phyloP scores from a whole-genome alignment of 768 basidiomycete genomes.

The Termitomyces sp. region DNA sequence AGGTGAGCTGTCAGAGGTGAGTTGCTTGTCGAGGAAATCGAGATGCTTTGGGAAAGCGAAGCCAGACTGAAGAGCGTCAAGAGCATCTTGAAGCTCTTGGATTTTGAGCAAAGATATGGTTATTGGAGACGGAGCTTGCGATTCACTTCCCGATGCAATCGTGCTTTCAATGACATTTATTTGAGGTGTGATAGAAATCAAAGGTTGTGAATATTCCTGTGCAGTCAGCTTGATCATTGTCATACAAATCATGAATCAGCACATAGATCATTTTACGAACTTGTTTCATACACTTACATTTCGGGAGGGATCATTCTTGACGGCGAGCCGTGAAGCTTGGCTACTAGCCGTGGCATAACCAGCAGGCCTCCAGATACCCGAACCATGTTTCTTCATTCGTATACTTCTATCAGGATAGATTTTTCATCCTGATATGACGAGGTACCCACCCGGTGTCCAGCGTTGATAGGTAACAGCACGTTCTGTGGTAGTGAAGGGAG shows the following conservation, averaged over 20 bases:
- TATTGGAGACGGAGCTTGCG: background rate
- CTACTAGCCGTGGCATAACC: constrained; percentile 6
- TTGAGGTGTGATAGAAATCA: background rate
- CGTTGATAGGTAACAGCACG: background rate
- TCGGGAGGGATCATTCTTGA: background rate
- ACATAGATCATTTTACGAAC: background rate
- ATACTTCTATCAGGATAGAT: background rate
- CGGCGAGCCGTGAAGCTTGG: constrained; percentile 6
- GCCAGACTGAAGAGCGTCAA: background rate
- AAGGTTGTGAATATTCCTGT: background rate
- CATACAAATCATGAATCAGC: background rate
- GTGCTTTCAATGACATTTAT: background rate
- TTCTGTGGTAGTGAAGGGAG: background rate
- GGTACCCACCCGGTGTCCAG: background rate
- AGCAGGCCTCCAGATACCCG: constrained; percentile 2
- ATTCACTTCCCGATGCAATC: background rate
- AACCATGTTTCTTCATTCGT: background rate
- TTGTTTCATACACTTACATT: background rate
- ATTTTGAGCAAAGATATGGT: background rate
- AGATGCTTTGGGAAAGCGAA: constrained; percentile 2
- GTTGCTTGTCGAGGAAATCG: background rate
- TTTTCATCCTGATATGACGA: background rate
- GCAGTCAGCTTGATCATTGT: background rate
- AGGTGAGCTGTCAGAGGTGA: constrained; percentile 2
- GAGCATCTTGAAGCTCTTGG: background rate